Evolutionary conservation across 192 early-diverging fungal genomes (phyloP), one percentile per base, ranked within the genome.

Genomic region (Entomortierella beljakovae): DNA sequence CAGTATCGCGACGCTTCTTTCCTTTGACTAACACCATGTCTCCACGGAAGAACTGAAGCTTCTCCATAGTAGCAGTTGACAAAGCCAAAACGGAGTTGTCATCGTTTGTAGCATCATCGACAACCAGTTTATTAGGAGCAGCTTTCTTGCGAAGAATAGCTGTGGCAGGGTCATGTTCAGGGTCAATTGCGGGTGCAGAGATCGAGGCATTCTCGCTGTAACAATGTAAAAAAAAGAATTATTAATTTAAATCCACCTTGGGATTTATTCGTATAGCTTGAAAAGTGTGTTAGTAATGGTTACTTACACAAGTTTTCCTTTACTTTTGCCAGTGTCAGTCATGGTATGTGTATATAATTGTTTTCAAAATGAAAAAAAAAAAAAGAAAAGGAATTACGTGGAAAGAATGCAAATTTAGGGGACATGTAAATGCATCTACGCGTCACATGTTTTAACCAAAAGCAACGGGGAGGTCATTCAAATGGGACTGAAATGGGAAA

Each of bases 71-170:
- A 57, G 90, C 93, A 28, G 93, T 93, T 42, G 91, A 94, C 59
- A 99, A 86, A 40, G 92, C 86, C 60, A 93, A 89, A 25, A 99
- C 95, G 23, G 98, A 99, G 85, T 97, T 98, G 86, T 99, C 98
- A 73, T 98, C 97, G 79, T 93, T 98, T 64, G 89, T 92, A 33
- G 96, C 94, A 71, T 98, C 97, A 80, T 98, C 98, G 31, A 99
- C 95, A 85, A 99, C 94, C 55, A 99, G 84, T 88, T 99, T 99
- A 88, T 99, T 99, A n/a, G 95, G 95, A 42, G 96, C 92, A 0
- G 93, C 79, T 82, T 99, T 99, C 71, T 93, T 92, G 76, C 95
- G 95, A 57, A 99, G 85, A 77, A 99, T 99, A 56, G 97, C 98
- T 18, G 95, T 94, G 48, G 97, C 93, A 34, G 92, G 86, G 86